These are phyloP conservation scores for Candida smagusa DNA, from an alignment of 1,139 yeast species.

Conservation along the genomic window DNA sequence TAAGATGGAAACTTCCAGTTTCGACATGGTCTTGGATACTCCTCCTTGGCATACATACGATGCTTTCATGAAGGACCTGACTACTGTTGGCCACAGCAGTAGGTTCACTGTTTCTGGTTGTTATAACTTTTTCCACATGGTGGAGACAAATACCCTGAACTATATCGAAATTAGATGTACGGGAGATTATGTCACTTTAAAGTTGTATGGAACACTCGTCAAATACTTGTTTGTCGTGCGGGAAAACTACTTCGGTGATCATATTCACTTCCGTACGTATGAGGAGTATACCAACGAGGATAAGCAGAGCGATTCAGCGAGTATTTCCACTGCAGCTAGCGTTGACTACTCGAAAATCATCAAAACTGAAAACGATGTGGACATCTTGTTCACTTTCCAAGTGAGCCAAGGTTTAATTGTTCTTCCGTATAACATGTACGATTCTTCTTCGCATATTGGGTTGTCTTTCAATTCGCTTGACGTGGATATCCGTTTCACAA, in stretches of 20 bases:
- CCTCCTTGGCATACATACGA: conserved; percentile 92
- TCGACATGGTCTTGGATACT: conserved; percentile 63
- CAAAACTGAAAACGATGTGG: conserved; percentile 69
- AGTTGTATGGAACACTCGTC: conserved; percentile 75
- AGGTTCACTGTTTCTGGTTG: conserved; percentile 63
- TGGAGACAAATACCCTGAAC: conserved; percentile 67
- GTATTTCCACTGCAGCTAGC: conserved; percentile 10
- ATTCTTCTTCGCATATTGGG: conserved; percentile 59
- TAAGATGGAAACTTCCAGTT: conserved; percentile 52
- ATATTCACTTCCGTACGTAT: conserved; percentile 75
- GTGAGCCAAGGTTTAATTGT: conserved; percentile 68
- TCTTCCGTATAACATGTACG: conserved; percentile 72
- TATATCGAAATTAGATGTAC: conserved; percentile 61
- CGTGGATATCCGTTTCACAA: conserved; percentile 80
- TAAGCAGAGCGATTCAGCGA: conserved; percentile 2
- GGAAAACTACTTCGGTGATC: conserved; percentile 89
- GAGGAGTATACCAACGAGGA: conserved; percentile 59
- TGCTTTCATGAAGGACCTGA: conserved; percentile 61
- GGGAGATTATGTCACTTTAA: conserved; percentile 65
- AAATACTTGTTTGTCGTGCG: conserved; percentile 73
- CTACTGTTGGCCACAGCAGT: conserved; percentile 60
- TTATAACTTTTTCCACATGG: conserved; percentile 56
- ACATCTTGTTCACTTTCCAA: conserved; percentile 67
- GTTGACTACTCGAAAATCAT: conserved; percentile 38
- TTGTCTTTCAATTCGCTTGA: conserved; percentile 65